Percentiles rank a stretch among this genome's conserved stretches.
These are phyloP conservation scores for Sordariomycetes sp. DNA, from an alignment of 2,329 filamentous ascomycete genomes.

Conservation along the genomic window DNA sequence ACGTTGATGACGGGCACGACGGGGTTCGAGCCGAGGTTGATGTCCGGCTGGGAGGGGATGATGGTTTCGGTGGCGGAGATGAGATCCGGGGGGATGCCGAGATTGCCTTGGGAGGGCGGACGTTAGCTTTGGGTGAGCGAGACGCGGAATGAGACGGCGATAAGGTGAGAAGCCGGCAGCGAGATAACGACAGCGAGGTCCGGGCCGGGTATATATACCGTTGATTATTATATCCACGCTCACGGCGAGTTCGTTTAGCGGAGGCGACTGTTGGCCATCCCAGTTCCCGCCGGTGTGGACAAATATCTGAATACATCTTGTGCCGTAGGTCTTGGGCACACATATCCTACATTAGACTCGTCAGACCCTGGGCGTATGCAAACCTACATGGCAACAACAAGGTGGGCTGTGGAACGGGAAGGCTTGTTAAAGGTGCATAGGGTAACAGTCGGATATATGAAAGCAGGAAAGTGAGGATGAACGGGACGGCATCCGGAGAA, in stretches of 20 bases:
- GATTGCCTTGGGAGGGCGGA: neutral
- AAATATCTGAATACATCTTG: constrained; percentile 5
- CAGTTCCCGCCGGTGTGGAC: constrained; percentile 4
- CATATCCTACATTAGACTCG: constrained; percentile 1
- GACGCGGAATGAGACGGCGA: neutral
- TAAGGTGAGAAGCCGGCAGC: neutral
- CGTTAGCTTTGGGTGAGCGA: neutral
- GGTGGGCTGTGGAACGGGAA: neutral
- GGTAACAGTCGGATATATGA: neutral
- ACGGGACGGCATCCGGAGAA: neutral
- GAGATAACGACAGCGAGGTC: neutral
- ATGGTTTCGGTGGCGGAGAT: constrained; percentile 1
- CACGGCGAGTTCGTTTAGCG: constrained; percentile 2
- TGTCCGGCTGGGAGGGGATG: neutral
- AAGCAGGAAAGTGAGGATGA: neutral
- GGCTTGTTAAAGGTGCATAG: neutral
- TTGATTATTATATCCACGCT: constrained; percentile 5
- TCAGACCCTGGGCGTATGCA: neutral
- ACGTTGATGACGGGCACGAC: constrained; percentile 3
- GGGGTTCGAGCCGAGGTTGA: neutral
- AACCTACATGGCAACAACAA: neutral
- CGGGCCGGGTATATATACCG: neutral
- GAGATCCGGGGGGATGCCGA: neutral
- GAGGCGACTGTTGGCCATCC: neutral
- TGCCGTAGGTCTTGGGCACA: constrained; percentile 2